A percentile compares a stretch with the other conserved stretches of the same genome.
Conservation (phyloP, 2,329 filamentous ascomycete genomes). For the Aspergillus bombycis region DNA sequence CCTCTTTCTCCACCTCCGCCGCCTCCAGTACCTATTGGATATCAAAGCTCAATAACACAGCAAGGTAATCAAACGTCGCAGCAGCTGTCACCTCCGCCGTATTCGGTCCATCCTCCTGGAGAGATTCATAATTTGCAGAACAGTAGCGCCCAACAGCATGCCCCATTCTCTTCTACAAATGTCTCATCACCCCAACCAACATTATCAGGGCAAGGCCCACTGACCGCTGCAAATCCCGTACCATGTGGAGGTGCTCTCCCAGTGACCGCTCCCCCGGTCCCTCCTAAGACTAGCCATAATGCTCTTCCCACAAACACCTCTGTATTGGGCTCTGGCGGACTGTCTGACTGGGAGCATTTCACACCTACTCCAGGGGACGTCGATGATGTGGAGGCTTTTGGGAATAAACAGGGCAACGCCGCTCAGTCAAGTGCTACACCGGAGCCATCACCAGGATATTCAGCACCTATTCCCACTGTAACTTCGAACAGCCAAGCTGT, state of each 20-base stretch:
- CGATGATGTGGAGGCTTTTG: slow-evolving; percentile 38
- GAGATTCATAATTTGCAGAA: slow-evolving; percentile 10
- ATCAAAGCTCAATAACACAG: slow-evolving; percentile 36
- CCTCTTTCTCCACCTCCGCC: slow-evolving; percentile 33
- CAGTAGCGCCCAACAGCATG: slow-evolving; percentile 8
- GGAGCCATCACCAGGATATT: slow-evolving; percentile 18
- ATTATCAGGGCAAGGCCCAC: neutral
- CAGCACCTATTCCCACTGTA: slow-evolving; percentile 12
- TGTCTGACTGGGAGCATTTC: slow-evolving; percentile 54
- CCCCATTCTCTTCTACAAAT: neutral
- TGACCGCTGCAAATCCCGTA: neutral
- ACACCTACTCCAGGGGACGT: slow-evolving; percentile 38
- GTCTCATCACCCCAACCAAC: slow-evolving; percentile 8
- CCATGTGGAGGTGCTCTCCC: slow-evolving; percentile 3
- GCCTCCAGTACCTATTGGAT: slow-evolving; percentile 38
- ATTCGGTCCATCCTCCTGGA: slow-evolving; percentile 33
- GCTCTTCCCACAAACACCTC: slow-evolving; percentile 33
- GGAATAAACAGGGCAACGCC: slow-evolving; percentile 19
- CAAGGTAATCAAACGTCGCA: slow-evolving; percentile 30
- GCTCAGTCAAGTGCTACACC: slow-evolving; percentile 9
- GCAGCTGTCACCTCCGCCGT: slow-evolving; percentile 31
- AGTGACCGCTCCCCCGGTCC: slow-evolving; percentile 24
- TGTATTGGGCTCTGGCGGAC: slow-evolving; percentile 45
- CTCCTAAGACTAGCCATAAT: slow-evolving; percentile 28
- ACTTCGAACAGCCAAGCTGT: slow-evolving; percentile 7